Evolutionary conservation across 495 filamentous ascomycete species (phyloP).

Genomic region (Rhypophila decipiens): DNA sequence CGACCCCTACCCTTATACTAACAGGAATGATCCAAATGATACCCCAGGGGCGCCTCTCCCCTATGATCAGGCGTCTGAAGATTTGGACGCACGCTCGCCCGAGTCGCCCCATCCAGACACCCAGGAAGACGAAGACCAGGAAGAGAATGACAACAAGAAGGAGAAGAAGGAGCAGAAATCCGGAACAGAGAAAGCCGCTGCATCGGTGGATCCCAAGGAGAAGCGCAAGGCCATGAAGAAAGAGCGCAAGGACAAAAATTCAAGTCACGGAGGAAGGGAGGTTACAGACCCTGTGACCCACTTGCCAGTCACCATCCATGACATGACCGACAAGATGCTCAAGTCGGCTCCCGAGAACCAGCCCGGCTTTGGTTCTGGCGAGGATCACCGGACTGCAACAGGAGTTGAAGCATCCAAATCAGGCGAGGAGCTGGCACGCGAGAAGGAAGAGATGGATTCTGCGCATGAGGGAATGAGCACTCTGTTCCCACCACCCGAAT

Average conservation of each 20-base stretch:
- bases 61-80: slow-evolving; percentile 51
- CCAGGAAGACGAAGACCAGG: slow-evolving; percentile 6
- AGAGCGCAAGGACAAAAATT: slow-evolving; percentile 39
- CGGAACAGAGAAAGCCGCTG: slow-evolving; percentile 45
- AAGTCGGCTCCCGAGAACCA: slow-evolving; percentile 49
- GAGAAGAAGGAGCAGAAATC: slow-evolving; percentile 29
- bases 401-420: slow-evolving; percentile 43
- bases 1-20: slow-evolving; percentile 37
- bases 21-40: slow-evolving; percentile 19
- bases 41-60: slow-evolving; percentile 34
- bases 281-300: slow-evolving; percentile 73
- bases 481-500: slow-evolving; percentile 59
- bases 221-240: slow-evolving; percentile 55
- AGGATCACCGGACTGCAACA: slow-evolving; percentile 36
- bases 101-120: slow-evolving; percentile 5
- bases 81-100: too few species aligned
- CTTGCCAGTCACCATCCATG: slow-evolving; percentile 57
- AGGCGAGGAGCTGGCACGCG: slow-evolving; percentile 35
- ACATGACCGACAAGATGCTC: slow-evolving; percentile 55
- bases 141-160: slow-evolving; percentile 11
- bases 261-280: slow-evolving; percentile 49
- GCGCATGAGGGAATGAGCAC: slow-evolving; percentile 45
- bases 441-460: slow-evolving; percentile 42
- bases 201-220: slow-evolving; percentile 45
- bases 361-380: slow-evolving; percentile 36